Evolutionary conservation across 495 filamentous ascomycete genomes (phyloP).

Genomic region (Penicillium atrosanguineum): DNA sequence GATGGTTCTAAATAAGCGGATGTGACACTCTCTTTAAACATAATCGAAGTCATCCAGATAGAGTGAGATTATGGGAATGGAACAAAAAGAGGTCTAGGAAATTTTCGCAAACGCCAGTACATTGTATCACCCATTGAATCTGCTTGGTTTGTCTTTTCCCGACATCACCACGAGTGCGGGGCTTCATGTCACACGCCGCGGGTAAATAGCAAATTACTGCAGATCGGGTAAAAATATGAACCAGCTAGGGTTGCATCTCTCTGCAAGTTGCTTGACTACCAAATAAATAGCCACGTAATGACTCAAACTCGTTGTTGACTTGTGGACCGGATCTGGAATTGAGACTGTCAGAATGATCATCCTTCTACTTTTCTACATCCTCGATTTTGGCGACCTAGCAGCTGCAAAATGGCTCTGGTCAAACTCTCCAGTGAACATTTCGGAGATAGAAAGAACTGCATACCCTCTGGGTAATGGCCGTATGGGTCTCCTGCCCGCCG

Average conservation of each 20-base stretch:
- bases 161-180: too few species aligned
- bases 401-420: conserved; percentile 17
- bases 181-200: too few species aligned
- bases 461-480: conserved; percentile 40
- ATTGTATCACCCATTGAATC: too few species aligned
- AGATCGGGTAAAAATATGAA: too few species aligned
- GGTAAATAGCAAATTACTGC: too few species aligned
- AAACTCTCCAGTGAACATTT: conserved; percentile 18
- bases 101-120: too few species aligned
- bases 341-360: background rate
- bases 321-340: background rate
- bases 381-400: background rate
- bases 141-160: too few species aligned
- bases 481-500: conserved; percentile 39
- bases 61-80: too few species aligned
- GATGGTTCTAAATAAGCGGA: too few species aligned
- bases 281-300: background rate
- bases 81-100: too few species aligned
- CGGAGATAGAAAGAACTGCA: conserved; percentile 23
- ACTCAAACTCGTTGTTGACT: background rate
- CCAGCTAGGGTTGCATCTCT: background rate
- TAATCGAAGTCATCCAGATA: too few species aligned
- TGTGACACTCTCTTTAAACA: too few species aligned
- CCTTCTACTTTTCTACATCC: background rate
- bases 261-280: background rate